Evolutionary conservation across 2,329 filamentous ascomycete genomes (phyloP).

Genomic region (Helicocarpus griseus): DNA sequence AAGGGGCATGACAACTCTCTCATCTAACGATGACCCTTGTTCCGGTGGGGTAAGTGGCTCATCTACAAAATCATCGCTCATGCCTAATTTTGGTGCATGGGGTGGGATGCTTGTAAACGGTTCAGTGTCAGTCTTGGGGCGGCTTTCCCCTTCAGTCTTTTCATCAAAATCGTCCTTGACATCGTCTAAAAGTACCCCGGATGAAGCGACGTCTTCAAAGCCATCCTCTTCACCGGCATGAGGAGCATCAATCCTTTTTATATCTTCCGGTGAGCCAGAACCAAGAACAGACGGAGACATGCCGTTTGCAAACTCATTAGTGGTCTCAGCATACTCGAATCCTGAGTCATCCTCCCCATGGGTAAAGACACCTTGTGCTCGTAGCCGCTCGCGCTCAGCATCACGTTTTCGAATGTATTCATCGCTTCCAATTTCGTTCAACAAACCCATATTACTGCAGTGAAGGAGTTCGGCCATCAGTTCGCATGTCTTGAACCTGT

Average conservation of each 20-base stretch:
- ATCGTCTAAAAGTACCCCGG: conserved; percentile 63
- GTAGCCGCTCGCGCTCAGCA: conserved; percentile 64
- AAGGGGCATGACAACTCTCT: conserved; percentile 12
- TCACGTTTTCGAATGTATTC: conserved; percentile 74
- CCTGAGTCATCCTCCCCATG: conserved; percentile 40
- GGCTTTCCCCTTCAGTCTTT: conserved; percentile 27
- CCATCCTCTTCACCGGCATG: conserved; percentile 82
- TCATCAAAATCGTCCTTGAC: conserved; percentile 60
- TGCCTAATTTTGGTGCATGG: conserved; percentile 41
- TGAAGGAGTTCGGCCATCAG: conserved; percentile 95
- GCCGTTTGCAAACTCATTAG: conserved; percentile 33
- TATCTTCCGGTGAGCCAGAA: conserved; percentile 50
- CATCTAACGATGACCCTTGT: conserved; percentile 5
- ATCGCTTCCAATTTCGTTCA: conserved; percentile 87
- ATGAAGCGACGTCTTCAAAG: conserved; percentile 74
- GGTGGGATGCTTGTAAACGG: conserved; percentile 13
- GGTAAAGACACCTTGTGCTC: conserved; percentile 62
- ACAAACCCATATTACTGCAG: conserved; percentile 94
- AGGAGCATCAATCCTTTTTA: conserved; percentile 63
- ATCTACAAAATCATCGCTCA: conserved; percentile 65
- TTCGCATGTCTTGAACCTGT: conserved; percentile 97
- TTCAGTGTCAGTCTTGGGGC: conserved; percentile 16
- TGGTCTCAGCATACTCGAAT: conserved; percentile 47
- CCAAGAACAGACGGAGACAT: conserved; percentile 28
- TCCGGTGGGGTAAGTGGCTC: conserved; percentile 62